These are phyloP conservation scores for Lolium multiflorum DNA, from an alignment of 176 grass and related monocot species.

Conservation along the genomic window DNA sequence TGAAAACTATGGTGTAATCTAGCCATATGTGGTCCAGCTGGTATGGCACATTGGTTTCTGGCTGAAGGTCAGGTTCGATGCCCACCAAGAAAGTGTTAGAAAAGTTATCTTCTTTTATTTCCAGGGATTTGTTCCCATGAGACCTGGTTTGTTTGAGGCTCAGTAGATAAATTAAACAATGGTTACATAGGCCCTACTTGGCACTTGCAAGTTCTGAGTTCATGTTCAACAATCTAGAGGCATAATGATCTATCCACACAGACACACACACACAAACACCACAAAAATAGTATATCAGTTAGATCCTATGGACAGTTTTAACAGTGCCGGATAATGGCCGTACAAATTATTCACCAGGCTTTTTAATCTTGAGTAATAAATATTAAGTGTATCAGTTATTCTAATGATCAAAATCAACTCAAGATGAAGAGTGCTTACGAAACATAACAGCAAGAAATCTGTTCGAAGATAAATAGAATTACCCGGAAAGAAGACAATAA, in stretches of 20 bases:
- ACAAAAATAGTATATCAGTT: background rate
- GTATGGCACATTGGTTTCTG: background rate
- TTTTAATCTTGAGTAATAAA: background rate
- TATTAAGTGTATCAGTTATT: background rate
- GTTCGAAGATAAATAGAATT: background rate
- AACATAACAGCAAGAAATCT: background rate
- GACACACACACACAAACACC: background rate
- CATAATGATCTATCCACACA: background rate
- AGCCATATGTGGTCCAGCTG: background rate
- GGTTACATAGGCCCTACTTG: background rate
- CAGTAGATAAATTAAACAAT: background rate
- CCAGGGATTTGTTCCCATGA: background rate
- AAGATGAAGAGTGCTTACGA: conserved; percentile 11
- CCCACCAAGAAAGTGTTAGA: background rate
- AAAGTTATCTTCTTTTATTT: conserved; percentile 1
- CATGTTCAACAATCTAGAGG: background rate
- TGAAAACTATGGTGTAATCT: background rate
- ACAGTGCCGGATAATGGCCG: background rate
- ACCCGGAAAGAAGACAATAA: conserved; percentile 17
- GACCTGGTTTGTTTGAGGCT: background rate
- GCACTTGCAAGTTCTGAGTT: conserved; percentile 1
- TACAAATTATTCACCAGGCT: background rate
- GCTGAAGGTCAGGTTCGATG: background rate
- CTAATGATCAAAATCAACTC: background rate
- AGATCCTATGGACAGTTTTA: background rate